These are phyloP conservation scores for Carex cristatella DNA, from an alignment of 176 grass and related monocot species.

Conservation along the genomic window DNA sequence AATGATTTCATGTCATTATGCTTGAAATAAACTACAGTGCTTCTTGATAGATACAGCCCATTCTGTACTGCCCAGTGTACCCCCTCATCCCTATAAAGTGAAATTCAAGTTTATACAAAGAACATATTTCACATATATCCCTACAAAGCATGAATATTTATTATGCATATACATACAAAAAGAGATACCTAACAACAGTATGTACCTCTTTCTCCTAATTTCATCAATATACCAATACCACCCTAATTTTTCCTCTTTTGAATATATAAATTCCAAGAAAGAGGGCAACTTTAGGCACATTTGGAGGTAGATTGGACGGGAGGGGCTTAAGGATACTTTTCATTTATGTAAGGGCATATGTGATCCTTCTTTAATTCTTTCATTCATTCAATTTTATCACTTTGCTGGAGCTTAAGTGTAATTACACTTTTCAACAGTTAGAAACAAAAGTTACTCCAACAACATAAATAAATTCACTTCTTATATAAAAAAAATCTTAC, in stretches of 20 bases:
- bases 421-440: neutral
- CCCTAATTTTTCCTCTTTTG: neutral
- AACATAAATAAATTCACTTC: neutral
- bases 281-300: neutral
- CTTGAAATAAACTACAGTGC: conserved; percentile 92
- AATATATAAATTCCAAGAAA: neutral
- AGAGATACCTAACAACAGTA: neutral
- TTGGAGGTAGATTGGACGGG: neutral
- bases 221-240: neutral
- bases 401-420: neutral
- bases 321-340: neutral
- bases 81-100: conserved; percentile 65
- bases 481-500: conserved; percentile 39
- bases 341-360: neutral
- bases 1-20: conserved; percentile 96
- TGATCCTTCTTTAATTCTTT: neutral
- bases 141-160: neutral
- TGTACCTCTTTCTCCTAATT: neutral
- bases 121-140: neutral
- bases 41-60: conserved; percentile 87
- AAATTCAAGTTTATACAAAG: neutral
- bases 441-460: neutral
- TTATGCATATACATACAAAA: neutral
- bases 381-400: neutral
- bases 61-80: conserved; percentile 94